Percentiles rank a stretch among this genome's conserved stretches.
phyloP scores from a whole-genome alignment of 805 yeast genomes.

The Komagataella pastoris region DNA sequence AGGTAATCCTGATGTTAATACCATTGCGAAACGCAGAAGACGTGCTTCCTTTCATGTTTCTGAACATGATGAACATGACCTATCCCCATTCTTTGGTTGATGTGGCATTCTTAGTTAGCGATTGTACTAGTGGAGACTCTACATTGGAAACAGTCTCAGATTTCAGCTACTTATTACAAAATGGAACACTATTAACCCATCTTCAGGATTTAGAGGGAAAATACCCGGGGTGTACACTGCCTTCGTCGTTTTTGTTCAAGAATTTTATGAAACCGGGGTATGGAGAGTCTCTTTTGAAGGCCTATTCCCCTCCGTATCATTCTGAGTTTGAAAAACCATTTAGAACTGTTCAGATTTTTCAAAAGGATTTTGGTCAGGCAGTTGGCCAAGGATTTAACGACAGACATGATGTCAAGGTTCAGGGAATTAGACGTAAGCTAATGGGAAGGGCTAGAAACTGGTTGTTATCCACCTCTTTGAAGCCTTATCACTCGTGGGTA shows the following conservation, averaged over 20 bases:
- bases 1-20: constrained; percentile 53
- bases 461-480: constrained; percentile 60
- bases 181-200: constrained; percentile 45
- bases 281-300: constrained; percentile 37
- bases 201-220: constrained; percentile 28
- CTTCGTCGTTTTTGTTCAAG: constrained; percentile 46
- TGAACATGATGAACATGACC: constrained; percentile 74
- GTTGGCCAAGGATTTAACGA: constrained; percentile 81
- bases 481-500: constrained; percentile 84
- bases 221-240: constrained; percentile 12
- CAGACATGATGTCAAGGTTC: constrained; percentile 75
- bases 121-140: constrained; percentile 54
- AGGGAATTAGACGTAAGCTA: constrained; percentile 69
- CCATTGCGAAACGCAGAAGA: constrained; percentile 73
- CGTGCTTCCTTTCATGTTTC: constrained; percentile 72
- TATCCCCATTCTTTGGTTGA: constrained; percentile 74
- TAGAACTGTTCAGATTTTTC: constrained; percentile 66
- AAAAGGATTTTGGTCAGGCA: constrained; percentile 72
- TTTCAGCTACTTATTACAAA: constrained; percentile 54
- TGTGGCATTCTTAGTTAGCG: constrained; percentile 69
- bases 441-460: constrained; percentile 86
- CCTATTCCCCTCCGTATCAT: constrained; percentile 60
- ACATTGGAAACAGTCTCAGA: constrained; percentile 56
- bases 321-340: constrained; percentile 52
- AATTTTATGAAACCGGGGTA: constrained; percentile 56